Evolutionary conservation across 2,329 filamentous ascomycete species (phyloP).

Genomic region (Penicillium brasilianum): DNA sequence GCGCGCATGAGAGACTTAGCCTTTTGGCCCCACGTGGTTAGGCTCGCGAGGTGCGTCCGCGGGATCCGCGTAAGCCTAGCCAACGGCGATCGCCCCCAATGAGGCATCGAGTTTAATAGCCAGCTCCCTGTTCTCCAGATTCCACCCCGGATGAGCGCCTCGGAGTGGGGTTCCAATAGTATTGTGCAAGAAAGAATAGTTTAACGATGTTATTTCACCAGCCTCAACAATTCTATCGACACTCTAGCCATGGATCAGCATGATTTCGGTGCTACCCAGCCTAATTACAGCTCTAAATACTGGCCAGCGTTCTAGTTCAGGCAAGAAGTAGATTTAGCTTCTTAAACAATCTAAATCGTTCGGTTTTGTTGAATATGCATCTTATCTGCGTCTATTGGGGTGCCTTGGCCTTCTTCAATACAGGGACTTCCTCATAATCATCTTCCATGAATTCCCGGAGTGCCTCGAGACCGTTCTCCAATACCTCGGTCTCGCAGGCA

Average conservation of each 20-base stretch:
- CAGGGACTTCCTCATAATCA: slow-evolving; percentile 58
- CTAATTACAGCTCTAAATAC: too few species aligned
- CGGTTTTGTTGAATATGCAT: background rate
- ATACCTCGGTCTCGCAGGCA: slow-evolving; percentile 71
- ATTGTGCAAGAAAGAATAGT: background rate
- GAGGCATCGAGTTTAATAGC: background rate
- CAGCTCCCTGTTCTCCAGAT: background rate
- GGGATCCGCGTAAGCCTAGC: background rate
- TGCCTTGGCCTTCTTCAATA: slow-evolving; percentile 30
- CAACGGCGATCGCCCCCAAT: slow-evolving; percentile 1
- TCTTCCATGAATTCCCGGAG: slow-evolving; percentile 61
- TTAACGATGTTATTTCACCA: background rate
- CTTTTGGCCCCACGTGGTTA: background rate
- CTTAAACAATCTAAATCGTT: background rate
- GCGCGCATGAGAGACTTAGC: background rate
- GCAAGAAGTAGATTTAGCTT: background rate
- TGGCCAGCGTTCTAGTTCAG: too few species aligned
- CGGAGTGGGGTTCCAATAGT: background rate
- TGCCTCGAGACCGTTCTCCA: slow-evolving; percentile 67
- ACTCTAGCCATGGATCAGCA: background rate
- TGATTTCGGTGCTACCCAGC: too few species aligned
- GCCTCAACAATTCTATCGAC: too few species aligned
- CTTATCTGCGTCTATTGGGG: slow-evolving; percentile 10
- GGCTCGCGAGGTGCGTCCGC: slow-evolving; percentile 5
- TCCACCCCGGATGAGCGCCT: background rate